Base-by-base conservation (phyloP, 2,329 filamentous ascomycete species). In the Fusarium sp. region DNA sequence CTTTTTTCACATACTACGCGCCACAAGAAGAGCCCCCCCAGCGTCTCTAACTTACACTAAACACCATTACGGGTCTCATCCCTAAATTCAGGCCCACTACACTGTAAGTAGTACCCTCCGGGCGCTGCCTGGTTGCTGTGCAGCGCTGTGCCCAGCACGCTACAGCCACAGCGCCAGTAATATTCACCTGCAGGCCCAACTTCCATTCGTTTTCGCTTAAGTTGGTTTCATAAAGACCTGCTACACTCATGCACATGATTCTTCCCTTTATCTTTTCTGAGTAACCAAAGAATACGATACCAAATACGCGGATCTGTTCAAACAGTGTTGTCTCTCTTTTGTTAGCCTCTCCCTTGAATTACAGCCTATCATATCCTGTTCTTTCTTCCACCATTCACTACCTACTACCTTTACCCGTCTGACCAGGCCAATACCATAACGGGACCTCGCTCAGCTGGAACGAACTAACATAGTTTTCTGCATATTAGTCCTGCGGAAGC, bases 201-300 rank as follows among this genome's bases (percentile, higher is more conserved):
- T 47, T n/a, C n/a, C n/a, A n/a, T n/a, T 62, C 61, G 65, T 50
- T 58, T 65, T 68, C 65, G 61, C 51, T 62, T 58, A 62, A 48
- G 50, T 54, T 19, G 28, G 36, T 54, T 48, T 53, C 43, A 62
- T 24, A 45, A 43, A 40, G 44, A 56, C 52, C 40, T 67, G 59
- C 38, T 60, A 24, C 53, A 46, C 52, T 54, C 40, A 44, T 30
- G 4, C 30, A 62, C 36, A 43, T 62, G 59, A 42, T 45, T 43
- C 58, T 56, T 40, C 36, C 26, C 26, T 28, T 28, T 26, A 36
- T 40, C 24, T n/a, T 40, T 45, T 19, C 48, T 47, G 40, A 47
- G 50, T 53, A 28, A 45, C n/a, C 30, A 52, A 48, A 47, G 30
- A 15, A 46, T 17, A 44, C 40, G 30, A 62, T 20, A 34, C 40